Evolutionary conservation across 2,329 filamentous ascomycete genomes (phyloP).

Genomic region (Xylaria sp.): DNA sequence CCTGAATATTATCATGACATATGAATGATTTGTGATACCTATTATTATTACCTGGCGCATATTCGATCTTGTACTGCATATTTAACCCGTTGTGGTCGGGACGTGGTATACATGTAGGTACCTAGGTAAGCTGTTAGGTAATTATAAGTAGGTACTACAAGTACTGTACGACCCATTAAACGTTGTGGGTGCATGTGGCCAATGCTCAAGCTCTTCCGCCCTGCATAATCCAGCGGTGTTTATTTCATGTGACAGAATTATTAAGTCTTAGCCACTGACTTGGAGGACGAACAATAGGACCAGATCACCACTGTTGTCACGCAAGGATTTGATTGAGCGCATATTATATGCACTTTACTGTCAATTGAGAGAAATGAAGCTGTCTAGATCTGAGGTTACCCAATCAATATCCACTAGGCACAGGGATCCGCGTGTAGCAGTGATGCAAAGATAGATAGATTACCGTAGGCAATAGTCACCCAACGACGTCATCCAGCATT

Average conservation of each 20-base stretch:
- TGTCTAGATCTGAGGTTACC: not conserved
- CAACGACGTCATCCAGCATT: conserved; percentile 48
- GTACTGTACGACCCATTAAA: not conserved
- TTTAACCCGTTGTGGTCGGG: too few relatives aligned
- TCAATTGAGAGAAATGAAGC: not conserved
- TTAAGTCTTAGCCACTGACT: not conserved
- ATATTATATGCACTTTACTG: not conserved
- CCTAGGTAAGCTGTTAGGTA: too few relatives aligned
- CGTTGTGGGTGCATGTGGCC: conserved; percentile 24
- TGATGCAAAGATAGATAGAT: not conserved
- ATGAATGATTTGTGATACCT: too few relatives aligned
- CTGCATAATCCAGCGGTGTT: not conserved
- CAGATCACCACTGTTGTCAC: not conserved
- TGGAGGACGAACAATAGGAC: not conserved
- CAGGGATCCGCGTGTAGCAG: conserved; percentile 13
- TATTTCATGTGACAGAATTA: conserved; percentile 27
- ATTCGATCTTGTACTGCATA: too few relatives aligned
- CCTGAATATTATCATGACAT: too few relatives aligned
- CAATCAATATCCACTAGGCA: conserved; percentile 1
- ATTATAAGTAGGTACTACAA: not conserved
- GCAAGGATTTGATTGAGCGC: not conserved
- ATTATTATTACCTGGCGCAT: too few relatives aligned
- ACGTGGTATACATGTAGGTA: too few relatives aligned
- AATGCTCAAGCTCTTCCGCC: conserved; percentile 34
- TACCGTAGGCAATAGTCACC: conserved; percentile 33